These are phyloP conservation scores for Petrea volubilis DNA, from an alignment of 257 asterid species.

Conservation along the genomic window DNA sequence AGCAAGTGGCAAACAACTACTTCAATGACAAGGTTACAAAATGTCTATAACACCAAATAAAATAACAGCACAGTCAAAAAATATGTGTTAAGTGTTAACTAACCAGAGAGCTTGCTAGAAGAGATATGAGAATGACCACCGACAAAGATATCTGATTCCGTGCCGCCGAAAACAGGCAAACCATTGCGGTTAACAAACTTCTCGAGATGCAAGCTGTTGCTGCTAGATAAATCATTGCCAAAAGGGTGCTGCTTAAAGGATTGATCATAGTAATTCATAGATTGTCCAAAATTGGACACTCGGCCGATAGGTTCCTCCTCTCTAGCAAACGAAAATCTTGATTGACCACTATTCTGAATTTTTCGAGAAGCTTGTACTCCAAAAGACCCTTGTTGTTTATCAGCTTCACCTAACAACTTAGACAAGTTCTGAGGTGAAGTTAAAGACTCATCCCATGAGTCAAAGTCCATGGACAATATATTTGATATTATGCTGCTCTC, in stretches of 20 bases:
- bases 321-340: slow-evolving; percentile 96
- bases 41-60: background rate
- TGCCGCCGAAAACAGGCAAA: slow-evolving; percentile 45
- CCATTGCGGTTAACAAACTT: slow-evolving; percentile 48
- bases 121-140: slow-evolving; percentile 46
- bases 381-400: slow-evolving; percentile 49
- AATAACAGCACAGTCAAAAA: background rate
- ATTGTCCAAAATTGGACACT: slow-evolving; percentile 43
- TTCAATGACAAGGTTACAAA: slow-evolving; percentile 13
- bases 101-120: slow-evolving; percentile 68
- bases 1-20: background rate
- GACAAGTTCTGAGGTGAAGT: slow-evolving; percentile 73
- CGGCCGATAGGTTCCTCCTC: slow-evolving; percentile 55
- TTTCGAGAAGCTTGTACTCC: slow-evolving; percentile 64
- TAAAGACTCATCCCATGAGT: slow-evolving; percentile 74
- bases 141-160: slow-evolving; percentile 52
- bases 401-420: slow-evolving; percentile 59
- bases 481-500: slow-evolving; percentile 90
- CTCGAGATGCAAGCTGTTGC: slow-evolving; percentile 48
- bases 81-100: slow-evolving; percentile 21
- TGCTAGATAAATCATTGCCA: slow-evolving; percentile 48
- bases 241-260: slow-evolving; percentile 44
- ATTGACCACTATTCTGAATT: slow-evolving; percentile 64
- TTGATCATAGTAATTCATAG: slow-evolving; percentile 43
- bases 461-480: slow-evolving; percentile 80